A percentile compares a stretch with the other conserved stretches of the same genome.
Evolutionary conservation across 1,284 basidiomycete genomes (phyloP).

Genomic region (Apiotrichum domesticum): DNA sequence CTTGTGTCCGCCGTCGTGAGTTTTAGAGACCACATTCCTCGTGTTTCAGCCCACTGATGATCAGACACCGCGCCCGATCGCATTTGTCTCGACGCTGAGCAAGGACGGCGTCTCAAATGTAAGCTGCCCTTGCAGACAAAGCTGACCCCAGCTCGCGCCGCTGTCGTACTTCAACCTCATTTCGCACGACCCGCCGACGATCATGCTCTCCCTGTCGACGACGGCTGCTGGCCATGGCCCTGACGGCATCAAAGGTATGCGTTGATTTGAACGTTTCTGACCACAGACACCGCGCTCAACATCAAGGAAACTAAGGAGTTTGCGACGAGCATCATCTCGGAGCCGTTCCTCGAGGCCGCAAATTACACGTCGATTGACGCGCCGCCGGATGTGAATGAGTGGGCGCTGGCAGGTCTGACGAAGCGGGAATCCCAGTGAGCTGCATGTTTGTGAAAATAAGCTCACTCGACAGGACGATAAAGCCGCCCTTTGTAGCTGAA

Average conservation of each 20-base stretch:
- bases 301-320: constrained; percentile 64
- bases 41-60: not conserved
- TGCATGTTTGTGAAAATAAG: not conserved
- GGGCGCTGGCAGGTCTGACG: constrained; percentile 66
- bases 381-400: constrained; percentile 62
- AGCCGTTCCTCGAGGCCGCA: constrained; percentile 65
- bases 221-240: not conserved
- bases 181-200: constrained; percentile 59
- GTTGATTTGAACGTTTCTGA: not conserved
- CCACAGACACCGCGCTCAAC: constrained; percentile 59
- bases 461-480: constrained; percentile 46
- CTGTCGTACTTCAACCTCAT: constrained; percentile 48
- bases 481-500: constrained; percentile 63
- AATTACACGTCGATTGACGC: constrained; percentile 64
- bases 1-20: constrained; percentile 57
- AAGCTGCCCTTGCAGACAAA: constrained; percentile 21
- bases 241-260: not conserved
- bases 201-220: constrained; percentile 56
- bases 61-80: constrained; percentile 60
- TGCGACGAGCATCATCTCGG: constrained; percentile 68
- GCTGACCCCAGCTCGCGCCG: constrained; percentile 32
- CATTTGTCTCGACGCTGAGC: constrained; percentile 62
- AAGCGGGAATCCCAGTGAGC: constrained; percentile 54
- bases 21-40: too few relatives aligned
- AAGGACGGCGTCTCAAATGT: constrained; percentile 58